Conservation (phyloP, 1,284 basidiomycete genomes). For the Ceratobasidium sp. region DNA sequence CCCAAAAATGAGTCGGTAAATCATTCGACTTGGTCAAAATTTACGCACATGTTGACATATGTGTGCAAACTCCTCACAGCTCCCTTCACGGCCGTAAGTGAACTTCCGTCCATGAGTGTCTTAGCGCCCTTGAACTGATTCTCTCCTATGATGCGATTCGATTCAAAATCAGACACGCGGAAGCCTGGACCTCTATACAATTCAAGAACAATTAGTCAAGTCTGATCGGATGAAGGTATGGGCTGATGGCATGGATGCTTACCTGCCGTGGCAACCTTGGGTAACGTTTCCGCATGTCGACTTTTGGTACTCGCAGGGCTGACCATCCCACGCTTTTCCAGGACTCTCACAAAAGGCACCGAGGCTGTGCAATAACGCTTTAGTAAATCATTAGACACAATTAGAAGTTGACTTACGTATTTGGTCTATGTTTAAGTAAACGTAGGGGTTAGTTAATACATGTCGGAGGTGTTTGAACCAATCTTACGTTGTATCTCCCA, state of each 20-base stretch:
- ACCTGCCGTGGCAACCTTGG: conserved; percentile 76
- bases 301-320: conserved; percentile 69
- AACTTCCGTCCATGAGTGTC: conserved; percentile 60
- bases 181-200: conserved; percentile 82
- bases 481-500: conserved; percentile 30
- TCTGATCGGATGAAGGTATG: too few species aligned
- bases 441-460: conserved; percentile 73
- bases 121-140: conserved; percentile 73
- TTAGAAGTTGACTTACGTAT: conserved; percentile 64
- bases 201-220: too few species aligned
- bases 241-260: too few species aligned
- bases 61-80: conserved; percentile 72
- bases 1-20: too few species aligned
- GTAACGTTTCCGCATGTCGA: conserved; percentile 77
- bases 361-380: conserved; percentile 56
- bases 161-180: conserved; percentile 76
- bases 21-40: conserved; percentile 13
- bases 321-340: conserved; percentile 71
- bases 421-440: conserved; percentile 69
- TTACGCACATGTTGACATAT: conserved; percentile 71
- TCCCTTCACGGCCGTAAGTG: conserved; percentile 59
- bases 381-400: neutral
- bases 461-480: neutral
- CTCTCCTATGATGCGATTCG: conserved; percentile 73
- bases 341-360: conserved; percentile 82